Percentiles rank a stretch among this genome's conserved stretches.
Conservation (phyloP, 176 grass and related monocot genomes). For the Cocos nucifera region DNA sequence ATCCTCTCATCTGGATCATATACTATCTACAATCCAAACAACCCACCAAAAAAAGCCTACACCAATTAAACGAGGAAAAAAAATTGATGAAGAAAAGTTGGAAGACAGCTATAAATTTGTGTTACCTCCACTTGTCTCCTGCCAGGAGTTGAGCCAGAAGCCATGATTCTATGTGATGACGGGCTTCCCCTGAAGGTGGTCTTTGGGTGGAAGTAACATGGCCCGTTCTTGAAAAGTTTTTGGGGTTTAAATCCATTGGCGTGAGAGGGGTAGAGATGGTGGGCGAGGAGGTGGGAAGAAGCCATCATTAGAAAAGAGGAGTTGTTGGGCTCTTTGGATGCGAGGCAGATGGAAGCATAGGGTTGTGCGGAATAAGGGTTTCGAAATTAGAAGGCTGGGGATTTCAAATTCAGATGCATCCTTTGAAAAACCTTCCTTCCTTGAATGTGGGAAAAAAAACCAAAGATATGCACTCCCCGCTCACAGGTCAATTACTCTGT, state of each 20-base stretch:
- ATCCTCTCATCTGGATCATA: constrained; percentile 65
- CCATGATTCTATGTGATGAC: constrained; percentile 22
- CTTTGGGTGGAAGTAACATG: constrained; percentile 1
- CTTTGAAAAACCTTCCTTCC: too few species aligned
- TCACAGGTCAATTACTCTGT: too few species aligned
- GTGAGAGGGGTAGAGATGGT: constrained; percentile 38
- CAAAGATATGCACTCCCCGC: too few species aligned
- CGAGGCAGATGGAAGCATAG: too few species aligned
- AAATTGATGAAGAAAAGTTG: not conserved
- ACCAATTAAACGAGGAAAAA: constrained; percentile 6
- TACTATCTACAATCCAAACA: constrained; percentile 40
- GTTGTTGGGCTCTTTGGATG: too few species aligned
- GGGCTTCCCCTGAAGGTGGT: not conserved
- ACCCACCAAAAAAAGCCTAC: not conserved
- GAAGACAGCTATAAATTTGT: not conserved
- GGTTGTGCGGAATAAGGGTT: too few species aligned
- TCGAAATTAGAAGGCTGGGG: too few species aligned
- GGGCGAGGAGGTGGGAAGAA: constrained; percentile 57
- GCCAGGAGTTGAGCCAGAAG: constrained; percentile 37
- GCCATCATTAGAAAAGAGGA: constrained; percentile 30
- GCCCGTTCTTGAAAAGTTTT: constrained; percentile 15
- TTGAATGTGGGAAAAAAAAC: too few species aligned
- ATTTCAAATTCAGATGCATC: too few species aligned
- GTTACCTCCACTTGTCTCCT: constrained; percentile 70
- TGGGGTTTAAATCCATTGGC: constrained; percentile 1